These are phyloP conservation scores for Hysterium pulicare DNA, from an alignment of 2,329 filamentous ascomycete species.

Conservation along the genomic window DNA sequence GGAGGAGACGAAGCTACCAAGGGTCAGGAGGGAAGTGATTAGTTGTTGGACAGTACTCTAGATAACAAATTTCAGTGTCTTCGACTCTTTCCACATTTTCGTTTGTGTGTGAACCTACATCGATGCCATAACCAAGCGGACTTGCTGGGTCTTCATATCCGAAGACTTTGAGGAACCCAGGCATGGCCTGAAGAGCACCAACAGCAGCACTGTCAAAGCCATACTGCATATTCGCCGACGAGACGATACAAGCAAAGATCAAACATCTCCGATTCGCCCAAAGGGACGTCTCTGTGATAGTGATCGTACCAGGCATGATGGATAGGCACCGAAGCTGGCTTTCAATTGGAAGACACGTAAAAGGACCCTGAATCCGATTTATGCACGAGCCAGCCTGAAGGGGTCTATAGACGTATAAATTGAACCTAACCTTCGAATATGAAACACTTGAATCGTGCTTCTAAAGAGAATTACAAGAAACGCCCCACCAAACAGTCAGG, in stretches of 20 bases:
- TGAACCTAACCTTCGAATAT: no score
- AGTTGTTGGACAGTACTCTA: conserved; percentile 52
- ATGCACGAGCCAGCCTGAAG: no score
- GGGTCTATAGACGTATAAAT: no score
- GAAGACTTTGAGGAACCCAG: conserved; percentile 51
- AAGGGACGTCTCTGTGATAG: conserved; percentile 9
- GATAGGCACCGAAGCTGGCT: no score
- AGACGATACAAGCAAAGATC: conserved; percentile 45
- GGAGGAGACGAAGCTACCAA: conserved; percentile 51
- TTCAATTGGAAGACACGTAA: no score
- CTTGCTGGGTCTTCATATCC: conserved; percentile 44
- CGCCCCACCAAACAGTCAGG: no score
- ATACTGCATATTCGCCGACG: conserved; percentile 53
- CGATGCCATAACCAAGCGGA: conserved; percentile 41
- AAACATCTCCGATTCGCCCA: conserved; percentile 45
- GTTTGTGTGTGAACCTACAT: conserved; percentile 36
- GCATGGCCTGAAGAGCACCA: conserved; percentile 47
- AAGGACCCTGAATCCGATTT: no score
- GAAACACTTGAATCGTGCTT: no score
- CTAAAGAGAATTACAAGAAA: no score
- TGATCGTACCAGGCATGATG: conserved; percentile 2
- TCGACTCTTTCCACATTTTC: conserved; percentile 10
- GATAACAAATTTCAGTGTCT: conserved; percentile 8
- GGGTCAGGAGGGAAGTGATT: conserved; percentile 51
- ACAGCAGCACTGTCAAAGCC: conserved; percentile 49